A percentile compares a stretch with the other conserved stretches of the same genome.
phyloP scores from a whole-genome alignment of 257 asterid species.

The Misopates orontium region DNA sequence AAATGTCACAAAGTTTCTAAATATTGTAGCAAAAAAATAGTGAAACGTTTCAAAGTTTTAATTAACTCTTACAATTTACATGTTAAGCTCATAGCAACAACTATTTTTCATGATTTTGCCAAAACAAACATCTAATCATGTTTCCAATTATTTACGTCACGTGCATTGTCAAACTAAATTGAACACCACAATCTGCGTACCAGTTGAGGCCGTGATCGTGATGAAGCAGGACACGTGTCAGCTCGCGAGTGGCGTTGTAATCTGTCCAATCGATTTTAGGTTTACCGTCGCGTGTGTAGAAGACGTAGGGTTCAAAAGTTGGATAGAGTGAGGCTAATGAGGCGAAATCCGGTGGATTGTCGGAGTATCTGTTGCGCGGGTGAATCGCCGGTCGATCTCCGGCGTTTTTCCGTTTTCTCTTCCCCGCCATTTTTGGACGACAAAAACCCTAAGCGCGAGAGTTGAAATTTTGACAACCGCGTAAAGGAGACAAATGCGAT shows the following conservation, averaged over 20 bases:
- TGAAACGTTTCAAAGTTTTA: too few relatives aligned
- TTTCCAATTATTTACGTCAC: not conserved
- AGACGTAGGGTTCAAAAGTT: conserved; percentile 62
- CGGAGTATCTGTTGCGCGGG: conserved; percentile 73
- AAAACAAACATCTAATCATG: too few relatives aligned
- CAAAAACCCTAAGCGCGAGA: conserved; percentile 11
- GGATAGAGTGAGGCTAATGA: conserved; percentile 64
- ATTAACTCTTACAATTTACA: too few relatives aligned
- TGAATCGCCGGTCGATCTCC: conserved; percentile 51
- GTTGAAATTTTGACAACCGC: too few relatives aligned
- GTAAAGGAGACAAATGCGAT: too few relatives aligned
- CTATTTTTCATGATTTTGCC: too few relatives aligned
- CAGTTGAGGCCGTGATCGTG: conserved; percentile 79
- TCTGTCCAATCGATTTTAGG: conserved; percentile 94
- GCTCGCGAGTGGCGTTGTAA: conserved; percentile 91
- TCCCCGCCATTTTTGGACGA: conserved; percentile 53
- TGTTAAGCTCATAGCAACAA: too few relatives aligned
- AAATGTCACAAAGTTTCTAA: not conserved
- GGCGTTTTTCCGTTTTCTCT: conserved; percentile 68
- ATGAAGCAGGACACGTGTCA: conserved; percentile 72
- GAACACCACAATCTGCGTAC: conserved; percentile 24
- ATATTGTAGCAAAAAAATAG: too few relatives aligned
- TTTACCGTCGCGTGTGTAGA: conserved; percentile 60
- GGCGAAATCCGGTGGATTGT: conserved; percentile 81
- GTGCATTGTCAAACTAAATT: not conserved